A percentile compares a stretch with the other conserved stretches of the same genome.
Conservation (phyloP, 768 basidiomycete species). For the Cyclocybe aegerita region DNA sequence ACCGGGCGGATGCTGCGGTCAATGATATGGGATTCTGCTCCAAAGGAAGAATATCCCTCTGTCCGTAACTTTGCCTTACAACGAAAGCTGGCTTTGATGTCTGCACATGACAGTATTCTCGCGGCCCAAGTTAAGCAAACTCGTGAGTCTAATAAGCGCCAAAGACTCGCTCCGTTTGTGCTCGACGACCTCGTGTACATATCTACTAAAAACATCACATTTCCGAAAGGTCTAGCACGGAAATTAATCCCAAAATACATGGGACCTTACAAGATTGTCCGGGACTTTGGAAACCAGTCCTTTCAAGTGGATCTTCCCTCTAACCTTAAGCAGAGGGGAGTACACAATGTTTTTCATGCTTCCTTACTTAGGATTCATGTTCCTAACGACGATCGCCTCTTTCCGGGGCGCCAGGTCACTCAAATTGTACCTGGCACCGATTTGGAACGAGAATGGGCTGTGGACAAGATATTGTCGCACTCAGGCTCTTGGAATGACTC, state of each 20-base stretch:
- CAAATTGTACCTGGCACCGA: conserved; percentile 10
- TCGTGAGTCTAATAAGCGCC: conserved; percentile 18
- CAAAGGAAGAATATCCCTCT: conserved; percentile 10
- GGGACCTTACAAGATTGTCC: conserved; percentile 12
- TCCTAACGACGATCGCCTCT: conserved; percentile 31
- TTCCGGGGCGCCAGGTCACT: conserved; percentile 26
- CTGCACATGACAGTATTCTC: conserved; percentile 31
- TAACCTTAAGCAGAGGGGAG: conserved; percentile 18
- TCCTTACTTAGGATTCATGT: conserved; percentile 25
- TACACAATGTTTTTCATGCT: conserved; percentile 25
- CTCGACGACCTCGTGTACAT: conserved; percentile 13
- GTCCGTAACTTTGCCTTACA: conserved; percentile 11
- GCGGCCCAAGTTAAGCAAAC: conserved; percentile 28
- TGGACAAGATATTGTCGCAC: conserved; percentile 22
- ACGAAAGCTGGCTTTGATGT: conserved; percentile 18
- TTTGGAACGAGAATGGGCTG: conserved; percentile 20
- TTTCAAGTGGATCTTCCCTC: conserved; percentile 6
- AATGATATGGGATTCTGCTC: conserved; percentile 13
- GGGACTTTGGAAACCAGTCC: conserved; percentile 10
- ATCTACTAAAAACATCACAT: conserved; percentile 14
- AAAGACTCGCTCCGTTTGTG: conserved; percentile 6
- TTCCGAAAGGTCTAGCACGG: conserved; percentile 14
- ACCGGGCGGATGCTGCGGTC: conserved; percentile 4
- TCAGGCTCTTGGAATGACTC: background rate
- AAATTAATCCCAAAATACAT: conserved; percentile 18